Evolutionary conservation across 208 protist genomes (phyloP).

Genomic region (Histomonas meleagridis): DNA sequence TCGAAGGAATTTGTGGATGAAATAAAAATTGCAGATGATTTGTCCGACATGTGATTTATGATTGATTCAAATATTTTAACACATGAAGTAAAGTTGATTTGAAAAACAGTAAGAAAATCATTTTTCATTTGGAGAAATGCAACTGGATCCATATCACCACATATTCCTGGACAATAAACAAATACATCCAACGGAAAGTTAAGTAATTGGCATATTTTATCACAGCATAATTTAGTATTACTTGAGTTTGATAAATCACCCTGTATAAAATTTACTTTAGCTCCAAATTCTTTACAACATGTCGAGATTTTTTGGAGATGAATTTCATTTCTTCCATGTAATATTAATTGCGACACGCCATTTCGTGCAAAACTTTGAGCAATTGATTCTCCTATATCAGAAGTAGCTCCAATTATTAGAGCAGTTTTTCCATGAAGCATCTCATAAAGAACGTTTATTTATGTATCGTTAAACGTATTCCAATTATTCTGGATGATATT

Average conservation of each 20-base stretch:
- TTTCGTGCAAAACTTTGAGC: neutral
- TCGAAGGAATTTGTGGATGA: neutral
- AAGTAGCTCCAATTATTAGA: neutral
- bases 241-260: neutral
- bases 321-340: neutral
- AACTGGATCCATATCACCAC: neutral
- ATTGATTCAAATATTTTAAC: neutral
- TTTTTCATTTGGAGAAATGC: neutral
- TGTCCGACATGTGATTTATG: neutral
- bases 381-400: constrained; percentile 11
- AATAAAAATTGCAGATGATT: neutral
- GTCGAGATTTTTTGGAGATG: neutral
- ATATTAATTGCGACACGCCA: neutral
- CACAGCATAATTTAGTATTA: neutral
- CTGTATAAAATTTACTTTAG: neutral
- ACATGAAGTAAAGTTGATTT: neutral
- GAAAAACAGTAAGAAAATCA: neutral
- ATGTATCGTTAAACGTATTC: too few species aligned
- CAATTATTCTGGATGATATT: too few species aligned
- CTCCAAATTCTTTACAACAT: too few species aligned
- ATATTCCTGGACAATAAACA: neutral
- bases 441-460: too few species aligned
- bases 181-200: neutral
- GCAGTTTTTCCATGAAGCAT: neutral
- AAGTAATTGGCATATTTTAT: too few species aligned